Evolutionary conservation across 1,284 basidiomycete species (phyloP).

Genomic region (Meripilus lineatus): DNA sequence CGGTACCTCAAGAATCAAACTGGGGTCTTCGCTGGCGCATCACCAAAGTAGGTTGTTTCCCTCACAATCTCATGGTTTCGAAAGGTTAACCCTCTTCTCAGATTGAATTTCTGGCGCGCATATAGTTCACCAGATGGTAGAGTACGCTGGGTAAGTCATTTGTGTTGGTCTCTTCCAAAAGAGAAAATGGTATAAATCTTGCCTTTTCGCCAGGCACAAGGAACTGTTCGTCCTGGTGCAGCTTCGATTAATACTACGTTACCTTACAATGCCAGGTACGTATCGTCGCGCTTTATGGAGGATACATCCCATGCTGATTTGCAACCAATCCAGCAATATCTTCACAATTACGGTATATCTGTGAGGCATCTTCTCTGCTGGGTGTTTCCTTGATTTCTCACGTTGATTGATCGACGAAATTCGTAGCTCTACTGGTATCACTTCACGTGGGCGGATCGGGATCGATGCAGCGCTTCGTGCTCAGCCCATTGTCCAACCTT

Average conservation of each 20-base stretch:
- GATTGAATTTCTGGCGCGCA: conserved; percentile 61
- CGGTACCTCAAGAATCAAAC: conserved; percentile 49
- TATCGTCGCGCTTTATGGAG: background rate
- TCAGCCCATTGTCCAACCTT: conserved; percentile 45
- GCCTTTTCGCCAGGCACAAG: too few relatives aligned
- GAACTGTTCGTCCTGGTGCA: conserved; percentile 60
- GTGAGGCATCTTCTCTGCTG: conserved; percentile 26
- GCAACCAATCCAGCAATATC: conserved; percentile 31
- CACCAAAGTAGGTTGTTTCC: conserved; percentile 43
- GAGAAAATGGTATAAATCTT: too few relatives aligned
- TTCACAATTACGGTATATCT: conserved; percentile 60
- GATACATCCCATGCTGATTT: conserved; percentile 9
- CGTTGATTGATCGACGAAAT: conserved; percentile 3
- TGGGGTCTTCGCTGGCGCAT: conserved; percentile 53
- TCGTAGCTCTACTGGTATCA: conserved; percentile 39
- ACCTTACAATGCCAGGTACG: conserved; percentile 48
- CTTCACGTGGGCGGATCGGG: conserved; percentile 58
- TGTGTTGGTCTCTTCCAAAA: background rate
- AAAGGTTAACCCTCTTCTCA: conserved; percentile 13
- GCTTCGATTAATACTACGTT: conserved; percentile 45
- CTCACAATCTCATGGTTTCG: background rate
- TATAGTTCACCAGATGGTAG: conserved; percentile 41
- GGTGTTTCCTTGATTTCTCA: conserved; percentile 2
- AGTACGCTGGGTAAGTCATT: conserved; percentile 41
- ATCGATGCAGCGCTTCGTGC: conserved; percentile 49